A percentile compares a stretch with the other conserved stretches of the same genome.
phyloP scores from a whole-genome alignment of 352 stramenopile genomes.

The Globisporangium megalacanthum region DNA sequence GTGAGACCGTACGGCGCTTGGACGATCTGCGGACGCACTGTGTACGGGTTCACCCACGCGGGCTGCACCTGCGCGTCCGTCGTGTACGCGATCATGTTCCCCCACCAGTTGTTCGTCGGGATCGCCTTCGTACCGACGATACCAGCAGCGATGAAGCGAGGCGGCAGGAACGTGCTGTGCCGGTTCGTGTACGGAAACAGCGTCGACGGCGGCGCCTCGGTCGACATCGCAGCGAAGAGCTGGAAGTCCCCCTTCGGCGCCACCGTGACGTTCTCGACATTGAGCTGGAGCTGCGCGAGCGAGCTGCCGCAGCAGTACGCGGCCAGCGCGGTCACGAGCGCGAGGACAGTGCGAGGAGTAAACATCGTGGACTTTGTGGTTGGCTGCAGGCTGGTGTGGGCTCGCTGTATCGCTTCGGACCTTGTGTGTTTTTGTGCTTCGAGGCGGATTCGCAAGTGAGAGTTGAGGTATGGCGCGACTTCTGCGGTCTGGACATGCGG shows the following conservation, averaged over 20 bases:
- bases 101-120: conserved; percentile 74
- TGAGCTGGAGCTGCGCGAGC: conserved; percentile 14
- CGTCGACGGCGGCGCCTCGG: conserved; percentile 15
- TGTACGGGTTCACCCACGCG: conserved; percentile 67
- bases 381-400: neutral
- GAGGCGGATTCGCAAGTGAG: conserved; percentile 5
- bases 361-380: neutral
- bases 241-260: conserved; percentile 18
- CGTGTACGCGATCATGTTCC: conserved; percentile 50
- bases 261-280: conserved; percentile 16
- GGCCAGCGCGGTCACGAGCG: neutral
- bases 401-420: neutral
- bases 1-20: conserved; percentile 37
- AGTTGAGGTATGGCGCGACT: too few species aligned
- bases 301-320: conserved; percentile 6
- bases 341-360: neutral
- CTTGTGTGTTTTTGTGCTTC: neutral
- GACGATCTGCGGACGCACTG: conserved; percentile 31
- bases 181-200: conserved; percentile 22
- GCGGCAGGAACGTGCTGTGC: conserved; percentile 29
- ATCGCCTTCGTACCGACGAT: conserved; percentile 39
- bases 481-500: too few species aligned
- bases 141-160: conserved; percentile 44
- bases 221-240: conserved; percentile 26
- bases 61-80: conserved; percentile 28